A percentile compares a stretch with the other conserved stretches of the same genome.
Conservation (phyloP, 495 filamentous ascomycete species). For the Annulohypoxylon bovei region DNA sequence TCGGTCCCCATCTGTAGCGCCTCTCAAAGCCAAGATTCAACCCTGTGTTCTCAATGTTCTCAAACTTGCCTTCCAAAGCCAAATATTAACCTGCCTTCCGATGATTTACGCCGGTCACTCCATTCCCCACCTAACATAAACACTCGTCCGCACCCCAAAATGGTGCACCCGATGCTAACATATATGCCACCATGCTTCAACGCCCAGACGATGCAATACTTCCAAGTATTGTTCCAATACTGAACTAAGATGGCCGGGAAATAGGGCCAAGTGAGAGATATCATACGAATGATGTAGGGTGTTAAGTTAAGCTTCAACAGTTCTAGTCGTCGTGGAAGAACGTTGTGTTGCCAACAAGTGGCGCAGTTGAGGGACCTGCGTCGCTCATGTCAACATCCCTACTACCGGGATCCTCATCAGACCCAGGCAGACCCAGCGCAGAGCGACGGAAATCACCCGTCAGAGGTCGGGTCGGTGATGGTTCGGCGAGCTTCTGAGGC, state of each 20-base stretch:
- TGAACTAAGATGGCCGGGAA: conserved; percentile 22
- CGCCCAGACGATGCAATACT: conserved; percentile 41
- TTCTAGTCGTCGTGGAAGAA: conserved; percentile 60
- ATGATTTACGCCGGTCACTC: conserved; percentile 16
- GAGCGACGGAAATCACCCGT: conserved; percentile 50
- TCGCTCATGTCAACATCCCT: conserved; percentile 60
- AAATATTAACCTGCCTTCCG: conserved; percentile 12
- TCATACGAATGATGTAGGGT: conserved; percentile 45
- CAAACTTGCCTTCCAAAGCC: conserved; percentile 18
- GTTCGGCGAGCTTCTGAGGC: conserved; percentile 50
- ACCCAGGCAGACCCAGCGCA: conserved; percentile 21
- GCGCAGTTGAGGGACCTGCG: conserved; percentile 57
- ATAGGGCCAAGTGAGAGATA: conserved; percentile 54
- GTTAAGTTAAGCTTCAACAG: conserved; percentile 13
- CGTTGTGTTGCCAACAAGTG: conserved; percentile 50
- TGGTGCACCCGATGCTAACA: conserved; percentile 34
- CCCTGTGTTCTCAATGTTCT: conserved; percentile 6
- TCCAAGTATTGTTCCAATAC: conserved; percentile 20
- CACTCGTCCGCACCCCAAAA: conserved; percentile 11
- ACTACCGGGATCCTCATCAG: conserved; percentile 39
- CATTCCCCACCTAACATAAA: background rate
- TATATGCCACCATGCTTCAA: conserved; percentile 40
- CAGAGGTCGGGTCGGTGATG: conserved; percentile 51
- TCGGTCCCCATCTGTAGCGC: conserved; percentile 10
- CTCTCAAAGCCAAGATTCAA: conserved; percentile 14